These are phyloP conservation scores for Luffa acutangula DNA, from an alignment of 306 rosid genomes.

Conservation along the genomic window DNA sequence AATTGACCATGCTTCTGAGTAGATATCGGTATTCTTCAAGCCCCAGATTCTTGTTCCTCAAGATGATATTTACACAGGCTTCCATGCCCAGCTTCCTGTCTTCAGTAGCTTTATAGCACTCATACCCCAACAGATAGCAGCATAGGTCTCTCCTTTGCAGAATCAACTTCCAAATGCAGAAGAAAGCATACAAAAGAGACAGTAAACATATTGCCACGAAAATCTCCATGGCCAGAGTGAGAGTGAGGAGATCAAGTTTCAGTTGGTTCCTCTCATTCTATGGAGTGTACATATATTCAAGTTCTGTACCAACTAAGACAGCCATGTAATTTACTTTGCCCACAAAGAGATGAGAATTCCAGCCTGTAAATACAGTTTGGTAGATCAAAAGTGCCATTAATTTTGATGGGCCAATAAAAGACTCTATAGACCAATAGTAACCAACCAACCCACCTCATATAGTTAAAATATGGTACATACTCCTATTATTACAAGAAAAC, in stretches of 20 bases:
- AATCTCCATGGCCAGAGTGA: conserved; percentile 28
- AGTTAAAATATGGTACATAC: background rate
- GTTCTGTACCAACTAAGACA: background rate
- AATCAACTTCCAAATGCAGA: conserved; percentile 20
- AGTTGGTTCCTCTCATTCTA: background rate
- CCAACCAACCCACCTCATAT: conserved; percentile 6
- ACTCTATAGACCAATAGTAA: background rate
- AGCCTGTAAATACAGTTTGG: conserved; percentile 11
- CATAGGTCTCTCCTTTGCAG: conserved; percentile 31
- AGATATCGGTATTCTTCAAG: conserved; percentile 54
- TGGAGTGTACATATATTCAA: conserved; percentile 1
- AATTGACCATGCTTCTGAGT: conserved; percentile 52
- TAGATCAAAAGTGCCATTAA: background rate
- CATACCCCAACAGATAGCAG: conserved; percentile 69
- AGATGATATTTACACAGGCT: conserved; percentile 28
- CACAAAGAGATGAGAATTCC: background rate
- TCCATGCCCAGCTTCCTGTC: conserved; percentile 39
- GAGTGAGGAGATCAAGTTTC: background rate
- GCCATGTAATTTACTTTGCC: conserved; percentile 1
- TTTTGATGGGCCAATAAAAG: conserved; percentile 7
- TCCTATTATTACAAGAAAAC: background rate
- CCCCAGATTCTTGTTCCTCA: conserved; percentile 48
- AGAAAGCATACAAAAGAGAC: conserved; percentile 23
- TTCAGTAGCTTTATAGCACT: conserved; percentile 54
- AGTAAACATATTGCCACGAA: conserved; percentile 14